A percentile compares a stretch with the other conserved stretches of the same genome.
Conservation (phyloP, 441 rosid genomes). For the Erysimum cheiri region DNA sequence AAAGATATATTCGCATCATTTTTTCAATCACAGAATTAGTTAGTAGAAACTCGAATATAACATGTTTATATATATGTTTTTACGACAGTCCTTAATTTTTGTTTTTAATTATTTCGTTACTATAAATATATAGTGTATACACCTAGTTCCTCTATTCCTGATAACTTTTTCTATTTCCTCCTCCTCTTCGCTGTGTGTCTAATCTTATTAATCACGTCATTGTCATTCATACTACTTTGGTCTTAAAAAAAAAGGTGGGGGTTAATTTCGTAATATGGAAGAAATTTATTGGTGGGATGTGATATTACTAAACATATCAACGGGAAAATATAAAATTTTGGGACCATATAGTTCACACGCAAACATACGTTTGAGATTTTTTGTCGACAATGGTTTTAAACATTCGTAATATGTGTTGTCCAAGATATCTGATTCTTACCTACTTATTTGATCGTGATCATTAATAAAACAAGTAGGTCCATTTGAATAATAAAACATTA, state of each 20-base stretch:
- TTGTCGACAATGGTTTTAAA: conserved; percentile 5
- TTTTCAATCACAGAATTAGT: too few species aligned
- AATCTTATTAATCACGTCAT: conserved; percentile 5
- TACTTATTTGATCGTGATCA: neutral
- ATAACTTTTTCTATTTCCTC: conserved; percentile 1
- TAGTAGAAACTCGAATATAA: too few species aligned
- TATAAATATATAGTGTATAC: neutral
- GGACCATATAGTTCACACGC: conserved; percentile 13
- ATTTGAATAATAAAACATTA: neutral
- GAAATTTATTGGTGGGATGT: conserved; percentile 36
- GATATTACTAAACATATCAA: conserved; percentile 14
- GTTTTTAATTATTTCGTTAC: neutral
- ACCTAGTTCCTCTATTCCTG: neutral
- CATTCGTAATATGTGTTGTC: neutral
- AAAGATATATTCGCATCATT: too few species aligned
- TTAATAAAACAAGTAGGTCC: neutral
- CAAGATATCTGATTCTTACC: conserved; percentile 1
- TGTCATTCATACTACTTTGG: conserved; percentile 25
- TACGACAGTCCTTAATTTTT: neutral
- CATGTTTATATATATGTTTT: neutral
- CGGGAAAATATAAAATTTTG: neutral
- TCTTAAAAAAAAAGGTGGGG: neutral
- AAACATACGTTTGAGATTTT: neutral
- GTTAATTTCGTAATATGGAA: conserved; percentile 24
- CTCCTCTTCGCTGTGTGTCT: neutral